Evolutionary conservation across 2,329 filamentous ascomycete genomes (phyloP).

Genomic region (Claviceps pazoutovae): DNA sequence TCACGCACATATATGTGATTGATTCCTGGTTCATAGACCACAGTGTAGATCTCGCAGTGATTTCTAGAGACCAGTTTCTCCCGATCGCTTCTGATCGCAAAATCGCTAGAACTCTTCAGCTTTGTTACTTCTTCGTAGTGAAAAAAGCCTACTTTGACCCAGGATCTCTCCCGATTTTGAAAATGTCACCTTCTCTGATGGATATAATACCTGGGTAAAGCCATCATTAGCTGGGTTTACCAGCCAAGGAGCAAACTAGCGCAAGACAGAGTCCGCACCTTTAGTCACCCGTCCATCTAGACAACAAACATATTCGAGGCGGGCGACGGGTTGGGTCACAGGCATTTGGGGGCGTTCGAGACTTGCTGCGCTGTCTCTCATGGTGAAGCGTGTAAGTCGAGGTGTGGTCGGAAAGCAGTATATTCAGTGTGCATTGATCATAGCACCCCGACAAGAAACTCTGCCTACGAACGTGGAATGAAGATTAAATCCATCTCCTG

Average conservation of each 20-base stretch:
- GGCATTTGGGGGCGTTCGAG: neutral
- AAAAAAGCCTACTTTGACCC: conserved; percentile 18
- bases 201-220: conserved; percentile 14
- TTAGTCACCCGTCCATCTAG: conserved; percentile 1
- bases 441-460: neutral
- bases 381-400: neutral
- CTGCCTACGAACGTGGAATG: neutral
- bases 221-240: conserved; percentile 2
- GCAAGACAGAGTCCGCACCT: neutral
- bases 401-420: neutral
- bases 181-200: conserved; percentile 17
- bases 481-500: too few species aligned
- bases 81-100: conserved; percentile 24
- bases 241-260: neutral
- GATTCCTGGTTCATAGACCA: conserved; percentile 32
- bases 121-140: neutral
- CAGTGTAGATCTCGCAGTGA: conserved; percentile 41
- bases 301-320: conserved; percentile 3
- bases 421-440: neutral
- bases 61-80: conserved; percentile 32
- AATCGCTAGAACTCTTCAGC: conserved; percentile 12
- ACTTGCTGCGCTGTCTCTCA: neutral
- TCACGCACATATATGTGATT: conserved; percentile 42
- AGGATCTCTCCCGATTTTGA: conserved; percentile 23
- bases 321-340: neutral